Conservation (phyloP, 306 rosid genomes). For the Delonix regia region DNA sequence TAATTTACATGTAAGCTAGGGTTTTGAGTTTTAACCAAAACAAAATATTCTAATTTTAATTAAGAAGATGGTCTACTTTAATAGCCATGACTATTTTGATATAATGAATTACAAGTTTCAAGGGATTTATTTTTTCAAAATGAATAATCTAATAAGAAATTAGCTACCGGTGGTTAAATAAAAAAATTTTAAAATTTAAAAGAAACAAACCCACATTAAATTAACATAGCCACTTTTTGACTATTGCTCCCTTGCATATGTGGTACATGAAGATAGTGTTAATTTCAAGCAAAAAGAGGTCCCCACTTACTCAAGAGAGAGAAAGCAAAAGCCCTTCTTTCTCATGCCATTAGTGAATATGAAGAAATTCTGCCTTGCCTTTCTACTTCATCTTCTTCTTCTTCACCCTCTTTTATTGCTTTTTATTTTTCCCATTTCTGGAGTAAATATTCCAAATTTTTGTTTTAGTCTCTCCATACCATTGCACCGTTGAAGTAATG, state of each 20-base stretch:
- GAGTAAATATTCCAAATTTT: slow-evolving; percentile 32
- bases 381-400: slow-evolving; percentile 45
- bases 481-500: not conserved
- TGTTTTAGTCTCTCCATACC: not conserved
- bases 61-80: no score
- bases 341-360: slow-evolving; percentile 49
- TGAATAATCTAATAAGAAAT: not conserved
- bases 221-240: slow-evolving; percentile 54
- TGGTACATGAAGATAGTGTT: slow-evolving; percentile 67
- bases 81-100: not conserved
- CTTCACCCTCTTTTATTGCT: slow-evolving; percentile 31
- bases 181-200: slow-evolving; percentile 24
- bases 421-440: slow-evolving; percentile 39
- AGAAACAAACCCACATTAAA: slow-evolving; percentile 31
- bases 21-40: not conserved
- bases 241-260: slow-evolving; percentile 50
- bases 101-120: no score
- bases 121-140: not conserved
- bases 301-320: slow-evolving; percentile 51
- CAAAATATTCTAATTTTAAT: no score
- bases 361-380: slow-evolving; percentile 77
- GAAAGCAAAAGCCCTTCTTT: slow-evolving; percentile 51
- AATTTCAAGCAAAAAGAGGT: slow-evolving; percentile 70
- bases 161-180: not conserved
- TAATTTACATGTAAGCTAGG: not conserved